Percentiles rank a stretch among this genome's conserved stretches.
Evolutionary conservation across 2,329 filamentous ascomycete species (phyloP).

Genomic region (Apiospora phragmitis): DNA sequence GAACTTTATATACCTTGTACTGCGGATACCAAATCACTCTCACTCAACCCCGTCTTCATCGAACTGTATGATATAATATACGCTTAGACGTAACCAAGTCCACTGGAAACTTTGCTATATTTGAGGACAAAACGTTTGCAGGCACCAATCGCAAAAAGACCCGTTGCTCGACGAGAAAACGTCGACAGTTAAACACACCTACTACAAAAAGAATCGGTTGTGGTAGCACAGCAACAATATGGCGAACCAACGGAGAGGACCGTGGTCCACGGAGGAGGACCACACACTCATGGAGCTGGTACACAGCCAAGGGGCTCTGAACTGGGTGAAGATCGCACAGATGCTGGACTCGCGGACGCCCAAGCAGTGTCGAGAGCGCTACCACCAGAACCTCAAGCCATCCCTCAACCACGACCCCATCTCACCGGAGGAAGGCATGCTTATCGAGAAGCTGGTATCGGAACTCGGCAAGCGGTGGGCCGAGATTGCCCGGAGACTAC

Average conservation of each 20-base stretch:
- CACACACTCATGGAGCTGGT: constrained; percentile 69
- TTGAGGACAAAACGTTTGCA: too few relatives aligned
- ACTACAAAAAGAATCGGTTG: neutral
- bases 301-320: constrained; percentile 69
- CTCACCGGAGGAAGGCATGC: constrained; percentile 65
- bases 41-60: neutral
- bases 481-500: constrained; percentile 80
- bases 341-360: constrained; percentile 76
- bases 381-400: constrained; percentile 89
- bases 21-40: neutral
- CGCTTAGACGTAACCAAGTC: neutral
- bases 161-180: neutral
- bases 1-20: constrained; percentile 8
- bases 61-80: neutral
- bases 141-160: neutral
- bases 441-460: constrained; percentile 76
- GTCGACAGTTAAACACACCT: neutral
- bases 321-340: constrained; percentile 87
- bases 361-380: constrained; percentile 94
- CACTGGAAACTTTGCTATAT: neutral
- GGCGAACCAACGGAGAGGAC: constrained; percentile 57
- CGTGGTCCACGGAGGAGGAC: constrained; percentile 82
- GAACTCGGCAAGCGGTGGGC: constrained; percentile 89
- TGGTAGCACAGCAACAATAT: neutral
- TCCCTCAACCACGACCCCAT: constrained; percentile 73